Percentiles rank a stretch among this genome's conserved stretches.
phyloP scores from a whole-genome alignment of 345 rosid species.

The Heritiera fomes region DNA sequence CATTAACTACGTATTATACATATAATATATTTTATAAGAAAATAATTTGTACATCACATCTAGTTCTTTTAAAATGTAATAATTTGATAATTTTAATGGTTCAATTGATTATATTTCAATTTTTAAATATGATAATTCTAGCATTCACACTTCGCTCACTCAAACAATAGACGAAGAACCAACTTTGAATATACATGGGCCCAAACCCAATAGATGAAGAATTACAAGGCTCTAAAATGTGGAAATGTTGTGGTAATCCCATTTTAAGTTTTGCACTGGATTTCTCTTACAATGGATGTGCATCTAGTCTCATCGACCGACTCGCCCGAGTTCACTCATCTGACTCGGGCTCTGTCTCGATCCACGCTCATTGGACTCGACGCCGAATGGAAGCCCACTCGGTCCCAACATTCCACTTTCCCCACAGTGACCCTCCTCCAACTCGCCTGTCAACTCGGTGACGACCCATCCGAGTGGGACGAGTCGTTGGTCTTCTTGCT shows the following conservation, averaged over 20 bases:
- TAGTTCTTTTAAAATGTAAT: no score
- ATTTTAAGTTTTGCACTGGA: not conserved
- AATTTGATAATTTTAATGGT: no score
- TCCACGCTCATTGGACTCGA: constrained; percentile 72
- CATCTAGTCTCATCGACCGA: constrained; percentile 55
- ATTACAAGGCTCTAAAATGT: not conserved
- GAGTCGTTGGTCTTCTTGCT: constrained; percentile 64
- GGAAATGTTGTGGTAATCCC: not conserved
- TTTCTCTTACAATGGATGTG: constrained; percentile 22
- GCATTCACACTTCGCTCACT: no score
- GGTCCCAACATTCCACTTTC: constrained; percentile 41
- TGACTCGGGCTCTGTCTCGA: constrained; percentile 52
- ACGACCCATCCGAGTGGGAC: constrained; percentile 31
- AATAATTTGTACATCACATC: no score
- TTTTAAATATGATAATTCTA: no score
- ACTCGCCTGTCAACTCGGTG: constrained; percentile 64
- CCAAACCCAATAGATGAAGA: not conserved
- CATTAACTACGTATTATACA: no score
- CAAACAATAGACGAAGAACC: no score
- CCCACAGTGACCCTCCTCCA: constrained; percentile 81
- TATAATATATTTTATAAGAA: no score
- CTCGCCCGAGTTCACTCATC: constrained; percentile 70
- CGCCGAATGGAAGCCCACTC: constrained; percentile 85
- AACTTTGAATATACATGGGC: not conserved
- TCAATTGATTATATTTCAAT: no score